These are phyloP conservation scores for Saccharomycopsis javanensis DNA, from an alignment of 805 yeast genomes.

Conservation along the genomic window DNA sequence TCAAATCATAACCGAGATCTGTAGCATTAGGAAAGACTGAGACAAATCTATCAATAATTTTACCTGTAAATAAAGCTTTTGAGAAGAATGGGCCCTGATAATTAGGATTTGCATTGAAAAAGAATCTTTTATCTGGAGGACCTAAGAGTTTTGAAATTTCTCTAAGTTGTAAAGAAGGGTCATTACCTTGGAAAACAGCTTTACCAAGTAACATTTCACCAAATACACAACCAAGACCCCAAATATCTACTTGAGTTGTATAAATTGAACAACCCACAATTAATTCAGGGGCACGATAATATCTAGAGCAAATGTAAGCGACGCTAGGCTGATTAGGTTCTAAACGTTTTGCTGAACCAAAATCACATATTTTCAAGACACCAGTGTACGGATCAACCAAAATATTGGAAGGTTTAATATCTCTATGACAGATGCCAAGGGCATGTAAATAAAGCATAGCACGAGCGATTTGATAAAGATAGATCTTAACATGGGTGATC, in stretches of 20 bases:
- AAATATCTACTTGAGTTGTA: conserved; percentile 85
- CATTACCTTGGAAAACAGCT: conserved; percentile 92
- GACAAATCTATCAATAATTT: conserved; percentile 46
- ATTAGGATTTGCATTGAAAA: conserved; percentile 63
- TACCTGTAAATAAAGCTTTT: conserved; percentile 49
- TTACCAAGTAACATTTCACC: conserved; percentile 90
- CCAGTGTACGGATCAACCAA: conserved; percentile 64
- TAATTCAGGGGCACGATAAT: conserved; percentile 92
- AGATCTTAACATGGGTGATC: conserved; percentile 63
- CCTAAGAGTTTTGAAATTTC: conserved; percentile 88
- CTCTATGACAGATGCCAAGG: conserved; percentile 73
- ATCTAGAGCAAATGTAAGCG: conserved; percentile 91
- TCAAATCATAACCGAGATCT: conserved; percentile 75
- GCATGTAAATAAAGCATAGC: conserved; percentile 80
- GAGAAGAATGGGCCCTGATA: conserved; percentile 69
- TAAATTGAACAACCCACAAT: conserved; percentile 85
- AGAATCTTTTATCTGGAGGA: conserved; percentile 67
- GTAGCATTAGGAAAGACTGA: conserved; percentile 71
- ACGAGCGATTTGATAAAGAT: conserved; percentile 70
- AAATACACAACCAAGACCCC: conserved; percentile 96
- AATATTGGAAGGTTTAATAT: conserved; percentile 75
- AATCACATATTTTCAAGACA: conserved; percentile 68
- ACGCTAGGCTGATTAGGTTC: conserved; percentile 81
- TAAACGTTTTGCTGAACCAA: conserved; percentile 74
- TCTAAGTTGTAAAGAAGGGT: conserved; percentile 78